Evolutionary conservation across 345 rosid species (phyloP), one percentile per base, ranked within the genome.

Genomic region (Eucalyptus sp.): DNA sequence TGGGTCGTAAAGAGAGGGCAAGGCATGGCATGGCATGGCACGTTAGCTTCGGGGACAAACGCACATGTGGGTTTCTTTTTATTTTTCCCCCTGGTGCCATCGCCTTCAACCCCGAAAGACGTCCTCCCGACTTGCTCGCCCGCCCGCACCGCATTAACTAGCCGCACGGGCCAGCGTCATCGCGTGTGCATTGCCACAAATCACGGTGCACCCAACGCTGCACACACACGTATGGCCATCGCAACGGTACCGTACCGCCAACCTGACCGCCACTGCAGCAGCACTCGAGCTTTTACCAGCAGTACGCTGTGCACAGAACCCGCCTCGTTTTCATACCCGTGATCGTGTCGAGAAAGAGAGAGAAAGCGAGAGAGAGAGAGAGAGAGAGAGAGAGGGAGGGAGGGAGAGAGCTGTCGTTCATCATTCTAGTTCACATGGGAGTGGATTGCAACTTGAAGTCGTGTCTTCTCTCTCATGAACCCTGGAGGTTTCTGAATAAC

Each of bases 341-440:
- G 81, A 71, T 71, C 81, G 24, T 71, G 81, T 71, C 81, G 22
- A 71, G 81, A 7, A 22, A 31, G 81, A 37, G 80, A 68, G 79
- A 31, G 68, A 62, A 43, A 43, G 44, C 2, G 8, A 43, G 44
- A 17, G 44, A 8, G 41, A 60, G 79, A 66, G 22, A 31, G 83
- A 4, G 60, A 11, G 13, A n/a, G 76, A 15, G 20, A 1, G 79
- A 31, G 22, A 16, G 83, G 41, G 60, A 5, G 14, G 14, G 76
- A 31, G 22, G 8, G 79, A 66, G 22, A 31, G 83, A 18, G 83
- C 48, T 37, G 24, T 76, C 83, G 24, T 76, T 76, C 83, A 76
- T 76, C 83, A n/a, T 86, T 41, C 56, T 51, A 51, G 17, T 24
- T 60, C 94, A 92, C 93, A 89, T 92, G 93, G 92, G 58, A 79